Base-by-base conservation (phyloP, 176 grass and related monocot species). In the Phyllostachys edulis region DNA sequence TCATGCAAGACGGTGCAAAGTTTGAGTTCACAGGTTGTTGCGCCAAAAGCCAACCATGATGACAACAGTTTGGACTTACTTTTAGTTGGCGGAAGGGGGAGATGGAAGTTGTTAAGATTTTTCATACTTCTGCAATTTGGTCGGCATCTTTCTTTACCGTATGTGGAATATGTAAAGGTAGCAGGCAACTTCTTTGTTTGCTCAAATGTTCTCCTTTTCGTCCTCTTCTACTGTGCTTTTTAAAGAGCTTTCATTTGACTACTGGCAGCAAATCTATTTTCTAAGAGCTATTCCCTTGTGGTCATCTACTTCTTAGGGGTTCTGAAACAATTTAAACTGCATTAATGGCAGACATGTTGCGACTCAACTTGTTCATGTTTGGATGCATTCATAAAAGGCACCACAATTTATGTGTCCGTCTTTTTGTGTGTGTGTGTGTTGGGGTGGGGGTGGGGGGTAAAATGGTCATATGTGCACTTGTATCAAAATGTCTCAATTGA, bases 131-230 rank as follows among this genome's bases (percentile, higher is more conserved):
- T 96, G 81, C 97, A 99, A 81, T 96, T 99, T 29, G 93, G 96
- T 45, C 80, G 84, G 13, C 93, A 99, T 83, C 91, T 96, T 87
- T 99, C 93, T 84, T 87, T 99, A 39, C 93, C 97, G 11, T 99
- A 94, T 76, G 93, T 99, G 10, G 93, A 96, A 67, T 99, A 96
- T 84, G 82, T 99, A 34, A 99, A 99, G 93, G 96, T 99, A 92
- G 50, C 6, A 56, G 76, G 36, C 67, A 44, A 66, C 39, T 89
- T 42, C 18, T 29, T 69, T 73, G 47, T 73, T 70, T 85, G 27
- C 29, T 87, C 42, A 27, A 64, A n/a, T 56, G 63, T 61, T 78
- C 52, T 63, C 29, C 39, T 91, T 90, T 60, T 40, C 23, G 0
- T 13, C 62, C 21, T 78, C 67, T 54, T n/a, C 4, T 17, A 15